Percentiles rank a stretch among this genome's conserved stretches.
Conservation (phyloP, 2,329 filamentous ascomycete genomes). For the Calonectria multiphialidica region DNA sequence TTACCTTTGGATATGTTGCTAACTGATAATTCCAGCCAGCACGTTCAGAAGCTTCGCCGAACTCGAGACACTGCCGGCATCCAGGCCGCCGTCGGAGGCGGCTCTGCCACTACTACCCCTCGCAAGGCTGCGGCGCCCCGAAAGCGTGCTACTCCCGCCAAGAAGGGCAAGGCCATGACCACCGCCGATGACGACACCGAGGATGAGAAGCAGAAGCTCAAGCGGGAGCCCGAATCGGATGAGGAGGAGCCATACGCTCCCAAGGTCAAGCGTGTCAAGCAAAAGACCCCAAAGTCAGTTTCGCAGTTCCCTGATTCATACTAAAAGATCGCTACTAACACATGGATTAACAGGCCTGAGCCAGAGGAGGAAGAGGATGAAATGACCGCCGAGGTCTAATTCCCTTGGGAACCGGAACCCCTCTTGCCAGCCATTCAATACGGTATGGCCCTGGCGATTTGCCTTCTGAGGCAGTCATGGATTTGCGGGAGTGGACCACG, state of each 20-base stretch:
- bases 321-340: slow-evolving; percentile 13
- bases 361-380: slow-evolving; percentile 19
- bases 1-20: slow-evolving; percentile 8
- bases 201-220: slow-evolving; percentile 41
- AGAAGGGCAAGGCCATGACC: slow-evolving; percentile 39
- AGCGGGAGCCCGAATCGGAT: slow-evolving; percentile 37
- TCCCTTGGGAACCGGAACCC: background rate
- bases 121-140: slow-evolving; percentile 42
- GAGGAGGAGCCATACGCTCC: slow-evolving; percentile 22
- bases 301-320: no score
- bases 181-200: slow-evolving; percentile 39
- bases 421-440: background rate
- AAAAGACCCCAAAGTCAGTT: slow-evolving; percentile 34
- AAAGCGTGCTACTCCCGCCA: slow-evolving; percentile 46
- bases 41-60: slow-evolving; percentile 59
- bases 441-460: no score
- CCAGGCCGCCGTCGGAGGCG: slow-evolving; percentile 30
- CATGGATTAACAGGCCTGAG: slow-evolving; percentile 26
- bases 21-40: slow-evolving; percentile 52
- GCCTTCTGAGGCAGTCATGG: background rate
- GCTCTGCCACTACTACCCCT: slow-evolving; percentile 35
- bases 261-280: slow-evolving; percentile 42
- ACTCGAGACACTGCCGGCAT: slow-evolving; percentile 46
- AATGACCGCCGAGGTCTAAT: slow-evolving; percentile 21
- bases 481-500: background rate